phyloP scores from a whole-genome alignment of 305 asterid genomes.

The Solanum hybrid region DNA sequence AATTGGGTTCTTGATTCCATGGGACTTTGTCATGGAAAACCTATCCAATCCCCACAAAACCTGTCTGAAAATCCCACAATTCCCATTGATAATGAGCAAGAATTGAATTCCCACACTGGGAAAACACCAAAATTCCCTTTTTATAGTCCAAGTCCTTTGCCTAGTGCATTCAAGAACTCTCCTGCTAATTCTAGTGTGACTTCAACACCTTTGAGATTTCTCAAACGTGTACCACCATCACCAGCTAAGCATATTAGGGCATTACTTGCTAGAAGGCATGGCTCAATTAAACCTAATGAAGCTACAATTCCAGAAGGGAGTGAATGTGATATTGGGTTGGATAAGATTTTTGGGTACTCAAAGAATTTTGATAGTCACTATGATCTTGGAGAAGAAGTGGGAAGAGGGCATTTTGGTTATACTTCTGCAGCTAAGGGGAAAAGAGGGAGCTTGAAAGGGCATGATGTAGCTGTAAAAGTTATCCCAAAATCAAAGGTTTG shows the following conservation, averaged over 20 bases:
- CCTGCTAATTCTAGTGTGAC: constrained; percentile 70
- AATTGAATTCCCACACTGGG: constrained; percentile 42
- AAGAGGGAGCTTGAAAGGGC: constrained; percentile 80
- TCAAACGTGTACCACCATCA: constrained; percentile 88
- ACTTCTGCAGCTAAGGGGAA: constrained; percentile 76
- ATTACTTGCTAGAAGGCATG: constrained; percentile 70
- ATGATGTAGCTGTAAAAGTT: constrained; percentile 84
- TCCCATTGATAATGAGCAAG: constrained; percentile 39
- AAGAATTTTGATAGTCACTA: constrained; percentile 46
- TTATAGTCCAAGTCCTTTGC: constrained; percentile 74
- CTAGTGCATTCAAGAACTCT: constrained; percentile 66
- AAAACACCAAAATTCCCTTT: constrained; percentile 78
- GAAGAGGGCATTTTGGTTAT: constrained; percentile 89
- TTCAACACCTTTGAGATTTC: constrained; percentile 65
- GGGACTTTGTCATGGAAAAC: constrained; percentile 94
- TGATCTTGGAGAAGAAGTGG: constrained; percentile 79
- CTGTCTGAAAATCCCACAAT: constrained; percentile 34
- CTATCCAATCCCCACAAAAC: constrained; percentile 41
- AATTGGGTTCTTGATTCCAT: constrained; percentile 43
- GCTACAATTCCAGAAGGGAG: constrained; percentile 84
- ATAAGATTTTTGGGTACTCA: constrained; percentile 62
- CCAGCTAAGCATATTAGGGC: constrained; percentile 96
- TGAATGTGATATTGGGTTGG: constrained; percentile 72
- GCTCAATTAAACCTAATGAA: constrained; percentile 81
- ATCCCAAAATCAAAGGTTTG: constrained; percentile 74